Percentiles rank a stretch among this genome's conserved stretches.
Evolutionary conservation across 2,329 filamentous ascomycete genomes (phyloP).

Genomic region (Curvularia sp.): DNA sequence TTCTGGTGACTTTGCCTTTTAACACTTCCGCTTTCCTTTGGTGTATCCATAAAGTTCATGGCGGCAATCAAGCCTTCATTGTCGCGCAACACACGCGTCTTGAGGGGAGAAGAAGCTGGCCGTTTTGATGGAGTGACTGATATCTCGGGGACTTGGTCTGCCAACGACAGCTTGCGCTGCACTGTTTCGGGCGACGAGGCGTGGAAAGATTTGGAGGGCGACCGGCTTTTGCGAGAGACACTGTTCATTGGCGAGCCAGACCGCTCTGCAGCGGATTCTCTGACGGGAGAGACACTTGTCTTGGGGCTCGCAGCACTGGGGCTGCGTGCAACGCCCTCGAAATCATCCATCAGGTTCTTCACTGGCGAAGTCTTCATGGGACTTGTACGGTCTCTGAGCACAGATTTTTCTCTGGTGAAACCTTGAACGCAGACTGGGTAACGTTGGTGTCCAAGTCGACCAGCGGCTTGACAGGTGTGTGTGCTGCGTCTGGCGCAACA

Average conservation of each 20-base stretch:
- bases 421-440: constrained; percentile 43
- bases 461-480: constrained; percentile 36
- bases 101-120: constrained; percentile 29
- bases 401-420: constrained; percentile 41
- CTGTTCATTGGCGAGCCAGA: constrained; percentile 37
- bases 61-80: constrained; percentile 51
- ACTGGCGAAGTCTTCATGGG: constrained; percentile 40
- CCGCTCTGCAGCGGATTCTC: constrained; percentile 29
- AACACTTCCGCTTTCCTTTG: constrained; percentile 27
- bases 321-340: constrained; percentile 27
- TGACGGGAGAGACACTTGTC: constrained; percentile 36
- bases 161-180: constrained; percentile 21
- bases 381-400: constrained; percentile 38
- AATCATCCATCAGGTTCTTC: constrained; percentile 40
- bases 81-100: constrained; percentile 41
- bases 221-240: constrained; percentile 36
- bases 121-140: constrained; percentile 29
- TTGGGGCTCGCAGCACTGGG: constrained; percentile 27
- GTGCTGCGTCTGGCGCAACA: constrained; percentile 33
- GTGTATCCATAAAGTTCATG: constrained; percentile 43
- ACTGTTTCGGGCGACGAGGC: constrained; percentile 30
- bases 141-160: constrained; percentile 21
- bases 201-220: constrained; percentile 39
- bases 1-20: constrained; percentile 34
- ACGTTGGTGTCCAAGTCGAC: constrained; percentile 35